Conservation (phyloP, 78 protist genomes). For the Tieghemostelium lacteum region DNA sequence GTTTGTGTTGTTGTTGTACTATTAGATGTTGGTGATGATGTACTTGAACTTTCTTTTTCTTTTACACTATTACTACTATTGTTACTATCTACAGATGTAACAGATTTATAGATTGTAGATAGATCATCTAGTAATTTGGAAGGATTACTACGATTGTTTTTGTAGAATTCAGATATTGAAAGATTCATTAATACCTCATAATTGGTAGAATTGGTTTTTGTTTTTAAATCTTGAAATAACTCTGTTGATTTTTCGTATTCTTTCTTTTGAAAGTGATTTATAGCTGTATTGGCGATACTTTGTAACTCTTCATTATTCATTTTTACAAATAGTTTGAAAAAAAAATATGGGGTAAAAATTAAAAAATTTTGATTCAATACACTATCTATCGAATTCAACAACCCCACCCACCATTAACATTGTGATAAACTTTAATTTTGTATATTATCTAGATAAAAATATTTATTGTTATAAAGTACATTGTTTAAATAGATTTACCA, state of each 20-base stretch:
- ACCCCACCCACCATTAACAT: no score
- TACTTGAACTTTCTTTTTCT: background rate
- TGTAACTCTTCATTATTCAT: constrained; percentile 32
- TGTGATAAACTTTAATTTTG: no score
- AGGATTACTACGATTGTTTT: constrained; percentile 28
- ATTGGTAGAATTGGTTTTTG: background rate
- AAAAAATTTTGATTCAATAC: no score
- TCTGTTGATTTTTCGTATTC: constrained; percentile 39
- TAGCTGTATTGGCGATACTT: background rate
- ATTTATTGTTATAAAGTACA: no score
- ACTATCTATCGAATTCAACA: no score
- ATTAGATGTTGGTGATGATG: background rate
- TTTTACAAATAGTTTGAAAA: no score
- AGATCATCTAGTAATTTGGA: constrained; percentile 48
- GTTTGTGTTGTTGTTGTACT: background rate
- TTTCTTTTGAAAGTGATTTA: constrained; percentile 21
- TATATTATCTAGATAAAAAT: no score
- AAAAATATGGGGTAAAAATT: no score
- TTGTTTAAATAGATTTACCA: no score
- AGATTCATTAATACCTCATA: constrained; percentile 51
- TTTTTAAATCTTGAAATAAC: constrained; percentile 35
- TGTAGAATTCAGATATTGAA: constrained; percentile 31
- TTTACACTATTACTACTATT: background rate
- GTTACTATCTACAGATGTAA: no score
- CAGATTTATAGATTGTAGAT: background rate